These are phyloP conservation scores for Eimeria praecox DNA, from an alignment of 169 alveolate species.

Conservation along the genomic window DNA sequence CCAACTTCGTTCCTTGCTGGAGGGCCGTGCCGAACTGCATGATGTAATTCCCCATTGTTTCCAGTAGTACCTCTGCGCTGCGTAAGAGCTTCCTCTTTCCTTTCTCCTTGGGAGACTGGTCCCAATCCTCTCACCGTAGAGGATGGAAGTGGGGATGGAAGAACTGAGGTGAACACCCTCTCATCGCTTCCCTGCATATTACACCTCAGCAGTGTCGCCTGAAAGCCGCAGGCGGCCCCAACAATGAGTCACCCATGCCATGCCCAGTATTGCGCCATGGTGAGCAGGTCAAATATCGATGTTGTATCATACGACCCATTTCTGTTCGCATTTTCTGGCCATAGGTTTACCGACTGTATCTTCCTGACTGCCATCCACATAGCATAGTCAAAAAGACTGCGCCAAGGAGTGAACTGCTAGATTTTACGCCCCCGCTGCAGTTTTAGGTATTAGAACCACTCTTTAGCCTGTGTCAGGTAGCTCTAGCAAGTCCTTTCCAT, in stretches of 20 bases:
- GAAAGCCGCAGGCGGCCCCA: neutral
- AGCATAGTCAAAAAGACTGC: neutral
- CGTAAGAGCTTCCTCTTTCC: neutral
- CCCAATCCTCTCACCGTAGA: neutral
- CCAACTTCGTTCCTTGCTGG: neutral
- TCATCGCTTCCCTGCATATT: neutral
- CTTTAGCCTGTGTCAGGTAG: neutral
- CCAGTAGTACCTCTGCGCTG: too few species aligned
- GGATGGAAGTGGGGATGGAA: neutral
- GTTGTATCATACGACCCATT: neutral
- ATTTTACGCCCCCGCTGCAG: neutral
- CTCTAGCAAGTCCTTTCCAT: neutral
- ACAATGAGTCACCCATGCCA: neutral
- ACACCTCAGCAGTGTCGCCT: neutral
- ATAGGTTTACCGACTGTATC: neutral
- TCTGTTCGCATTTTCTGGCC: too few species aligned
- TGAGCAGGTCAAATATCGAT: neutral
- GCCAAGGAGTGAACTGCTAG: neutral
- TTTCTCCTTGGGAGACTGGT: neutral
- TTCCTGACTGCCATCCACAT: neutral
- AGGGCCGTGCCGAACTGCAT: too few species aligned
- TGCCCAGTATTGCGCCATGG: neutral
- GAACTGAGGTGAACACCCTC: too few species aligned
- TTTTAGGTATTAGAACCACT: neutral
- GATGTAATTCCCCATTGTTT: neutral